A percentile compares a stretch with the other conserved stretches of the same genome.
These are phyloP conservation scores for Skeletonema potamos DNA, from an alignment of 108 stramenopile genomes.

Conservation along the genomic window DNA sequence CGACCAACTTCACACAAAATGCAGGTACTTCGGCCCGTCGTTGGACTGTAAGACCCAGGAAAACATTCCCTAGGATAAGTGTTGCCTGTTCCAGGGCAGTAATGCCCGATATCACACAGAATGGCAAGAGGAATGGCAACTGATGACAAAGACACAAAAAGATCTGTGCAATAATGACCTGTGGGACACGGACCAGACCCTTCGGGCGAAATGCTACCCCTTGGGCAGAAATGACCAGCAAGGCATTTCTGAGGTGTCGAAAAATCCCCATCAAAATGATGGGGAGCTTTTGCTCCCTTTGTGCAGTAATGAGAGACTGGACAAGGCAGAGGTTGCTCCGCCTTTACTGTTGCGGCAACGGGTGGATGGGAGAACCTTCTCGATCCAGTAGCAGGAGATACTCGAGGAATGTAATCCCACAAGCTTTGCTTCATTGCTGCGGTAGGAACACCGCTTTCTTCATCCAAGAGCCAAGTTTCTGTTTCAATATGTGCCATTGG, in stretches of 20 bases:
- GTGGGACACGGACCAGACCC: slow-evolving; percentile 83
- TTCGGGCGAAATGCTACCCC: slow-evolving; percentile 64
- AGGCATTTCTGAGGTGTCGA: slow-evolving; percentile 82
- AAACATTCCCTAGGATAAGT: slow-evolving; percentile 63
- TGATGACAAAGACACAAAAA: slow-evolving; percentile 28
- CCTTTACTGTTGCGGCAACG: slow-evolving; percentile 9
- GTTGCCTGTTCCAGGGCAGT: slow-evolving; percentile 86
- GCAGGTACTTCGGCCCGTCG: slow-evolving; percentile 61
- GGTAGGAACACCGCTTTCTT: slow-evolving; percentile 33
- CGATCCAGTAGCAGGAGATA: slow-evolving; percentile 25
- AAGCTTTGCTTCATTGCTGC: slow-evolving; percentile 6
- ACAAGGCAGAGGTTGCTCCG: slow-evolving; percentile 73
- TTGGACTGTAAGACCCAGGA: slow-evolving; percentile 76
- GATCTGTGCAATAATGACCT: slow-evolving; percentile 69
- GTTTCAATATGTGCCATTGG: slow-evolving; percentile 9
- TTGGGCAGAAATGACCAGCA: slow-evolving; percentile 86
- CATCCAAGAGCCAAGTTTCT: slow-evolving; percentile 20
- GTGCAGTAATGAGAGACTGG: slow-evolving; percentile 74
- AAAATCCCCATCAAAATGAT: slow-evolving; percentile 57
- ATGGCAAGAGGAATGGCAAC: slow-evolving; percentile 41
- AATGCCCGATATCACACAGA: slow-evolving; percentile 67
- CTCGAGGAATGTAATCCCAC: slow-evolving; percentile 34
- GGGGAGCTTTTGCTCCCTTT: slow-evolving; percentile 48
- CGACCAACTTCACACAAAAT: slow-evolving; percentile 73
- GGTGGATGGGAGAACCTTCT: slow-evolving; percentile 36